Evolutionary conservation across 768 basidiomycete species (phyloP).

Genomic region (Russula sp.): DNA sequence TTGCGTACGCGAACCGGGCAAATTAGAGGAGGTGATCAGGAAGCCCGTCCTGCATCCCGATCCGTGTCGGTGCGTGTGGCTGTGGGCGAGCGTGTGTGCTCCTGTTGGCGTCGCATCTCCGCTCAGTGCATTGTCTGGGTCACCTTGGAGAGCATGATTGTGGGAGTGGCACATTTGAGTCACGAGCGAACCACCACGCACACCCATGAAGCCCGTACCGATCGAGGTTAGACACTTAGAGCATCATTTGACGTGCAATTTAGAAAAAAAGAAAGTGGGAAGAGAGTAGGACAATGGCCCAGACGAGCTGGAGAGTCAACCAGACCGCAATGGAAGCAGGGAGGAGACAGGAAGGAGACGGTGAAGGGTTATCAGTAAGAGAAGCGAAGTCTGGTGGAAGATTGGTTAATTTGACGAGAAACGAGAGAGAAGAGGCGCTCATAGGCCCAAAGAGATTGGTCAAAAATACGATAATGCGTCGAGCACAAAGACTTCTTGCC

Average conservation of each 20-base stretch:
- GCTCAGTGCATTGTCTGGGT: conserved; percentile 41
- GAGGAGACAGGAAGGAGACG: conserved; percentile 65
- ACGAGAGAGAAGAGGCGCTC: conserved; percentile 30
- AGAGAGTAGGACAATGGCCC: conserved; percentile 84
- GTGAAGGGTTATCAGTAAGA: conserved; percentile 33
- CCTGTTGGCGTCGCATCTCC: conserved; percentile 31
- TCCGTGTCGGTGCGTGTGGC: conserved; percentile 38
- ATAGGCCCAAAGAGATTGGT: conserved; percentile 88
- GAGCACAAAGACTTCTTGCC: conserved; percentile 89
- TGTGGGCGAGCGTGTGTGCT: conserved; percentile 32
- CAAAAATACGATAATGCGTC: conserved; percentile 91
- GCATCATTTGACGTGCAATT: conserved; percentile 87
- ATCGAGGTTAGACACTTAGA: conserved; percentile 93
- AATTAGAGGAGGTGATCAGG: conserved; percentile 88
- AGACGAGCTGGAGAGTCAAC: conserved; percentile 91
- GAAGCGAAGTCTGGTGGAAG: conserved; percentile 48
- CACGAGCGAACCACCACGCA: conserved; percentile 63
- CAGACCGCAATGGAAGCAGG: conserved; percentile 65
- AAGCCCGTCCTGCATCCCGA: conserved; percentile 49
- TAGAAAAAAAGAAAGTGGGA: conserved; percentile 76
- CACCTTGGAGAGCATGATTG: conserved; percentile 31
- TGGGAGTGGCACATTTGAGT: conserved; percentile 78
- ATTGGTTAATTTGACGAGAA: conserved; percentile 6
- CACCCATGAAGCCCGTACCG: conserved; percentile 95
- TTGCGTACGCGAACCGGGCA: conserved; percentile 89